phyloP scores from a whole-genome alignment of 1,284 basidiomycete genomes.

The Melampsora occidentalis region DNA sequence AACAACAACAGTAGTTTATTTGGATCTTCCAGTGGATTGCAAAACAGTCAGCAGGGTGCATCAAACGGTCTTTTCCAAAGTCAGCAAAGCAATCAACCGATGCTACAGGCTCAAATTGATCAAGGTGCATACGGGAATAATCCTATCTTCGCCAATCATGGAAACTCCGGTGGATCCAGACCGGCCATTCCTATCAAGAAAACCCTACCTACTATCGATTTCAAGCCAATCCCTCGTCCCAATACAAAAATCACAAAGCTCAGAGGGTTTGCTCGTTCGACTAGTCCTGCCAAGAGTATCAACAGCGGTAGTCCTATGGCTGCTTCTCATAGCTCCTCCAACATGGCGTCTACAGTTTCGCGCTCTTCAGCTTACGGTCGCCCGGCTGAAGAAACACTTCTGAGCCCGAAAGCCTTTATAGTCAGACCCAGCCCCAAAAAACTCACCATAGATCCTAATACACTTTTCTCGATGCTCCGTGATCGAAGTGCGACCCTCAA shows the following conservation, averaged over 20 bases:
- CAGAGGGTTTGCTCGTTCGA: constrained; percentile 38
- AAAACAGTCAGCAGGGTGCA: constrained; percentile 19
- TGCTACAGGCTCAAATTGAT: constrained; percentile 76
- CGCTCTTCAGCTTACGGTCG: constrained; percentile 38
- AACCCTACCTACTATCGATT: constrained; percentile 37
- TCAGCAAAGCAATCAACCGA: constrained; percentile 50
- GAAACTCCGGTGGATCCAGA: constrained; percentile 27
- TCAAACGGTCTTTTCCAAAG: constrained; percentile 38
- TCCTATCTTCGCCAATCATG: constrained; percentile 56
- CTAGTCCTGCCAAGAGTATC: constrained; percentile 38
- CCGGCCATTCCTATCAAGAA: constrained; percentile 43
- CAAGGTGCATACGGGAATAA: constrained; percentile 82
- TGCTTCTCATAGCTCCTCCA: constrained; percentile 15
- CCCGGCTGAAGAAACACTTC: constrained; percentile 30
- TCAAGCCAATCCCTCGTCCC: constrained; percentile 42
- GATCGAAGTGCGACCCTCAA: constrained; percentile 35
- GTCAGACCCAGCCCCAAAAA: constrained; percentile 42
- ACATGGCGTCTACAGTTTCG: constrained; percentile 22
- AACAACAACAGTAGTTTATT: constrained; percentile 46
- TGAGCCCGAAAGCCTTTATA: constrained; percentile 43
- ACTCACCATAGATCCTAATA: constrained; percentile 39
- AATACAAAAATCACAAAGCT: constrained; percentile 41
- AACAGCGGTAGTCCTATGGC: constrained; percentile 15
- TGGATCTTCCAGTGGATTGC: constrained; percentile 38
- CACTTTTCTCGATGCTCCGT: constrained; percentile 31